These are phyloP conservation scores for Phytophthora constricta DNA, from an alignment of 352 stramenopile species.

Conservation along the genomic window DNA sequence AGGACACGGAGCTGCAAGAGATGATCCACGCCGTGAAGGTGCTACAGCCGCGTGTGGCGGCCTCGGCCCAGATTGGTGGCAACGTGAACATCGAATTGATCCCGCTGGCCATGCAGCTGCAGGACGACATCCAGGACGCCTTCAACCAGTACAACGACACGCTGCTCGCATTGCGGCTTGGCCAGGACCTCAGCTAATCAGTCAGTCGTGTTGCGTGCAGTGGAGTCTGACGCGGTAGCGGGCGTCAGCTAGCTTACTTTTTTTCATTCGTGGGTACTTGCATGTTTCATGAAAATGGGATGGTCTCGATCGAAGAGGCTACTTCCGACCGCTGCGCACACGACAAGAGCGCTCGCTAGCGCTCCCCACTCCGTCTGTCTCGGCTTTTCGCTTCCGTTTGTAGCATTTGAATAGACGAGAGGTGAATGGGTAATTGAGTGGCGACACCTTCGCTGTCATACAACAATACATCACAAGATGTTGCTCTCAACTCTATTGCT, in stretches of 20 bases:
- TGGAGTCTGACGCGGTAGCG: neutral
- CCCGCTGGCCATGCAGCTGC: slow-evolving; percentile 88
- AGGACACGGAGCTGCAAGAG: slow-evolving; percentile 89
- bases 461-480: neutral
- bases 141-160: slow-evolving; percentile 94
- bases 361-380: slow-evolving; percentile 26
- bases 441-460: neutral
- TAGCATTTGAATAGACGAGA: slow-evolving; percentile 46
- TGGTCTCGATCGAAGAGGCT: slow-evolving; percentile 40
- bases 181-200: slow-evolving; percentile 82
- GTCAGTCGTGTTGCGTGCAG: slow-evolving; percentile 22
- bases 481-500: neutral
- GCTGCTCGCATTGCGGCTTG: slow-evolving; percentile 81
- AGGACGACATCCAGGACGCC: slow-evolving; percentile 91
- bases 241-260: slow-evolving; percentile 8
- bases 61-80: slow-evolving; percentile 85
- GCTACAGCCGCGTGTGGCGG: slow-evolving; percentile 80
- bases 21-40: slow-evolving; percentile 92
- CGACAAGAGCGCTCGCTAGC: slow-evolving; percentile 21
- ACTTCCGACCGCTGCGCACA: slow-evolving; percentile 24
- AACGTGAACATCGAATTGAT: slow-evolving; percentile 91
- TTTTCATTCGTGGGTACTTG: slow-evolving; percentile 31
- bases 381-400: slow-evolving; percentile 12
- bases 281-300: slow-evolving; percentile 33
- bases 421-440: slow-evolving; percentile 19